phyloP scores from a whole-genome alignment of 768 basidiomycete species.

The Gymnopilus dilepis region DNA sequence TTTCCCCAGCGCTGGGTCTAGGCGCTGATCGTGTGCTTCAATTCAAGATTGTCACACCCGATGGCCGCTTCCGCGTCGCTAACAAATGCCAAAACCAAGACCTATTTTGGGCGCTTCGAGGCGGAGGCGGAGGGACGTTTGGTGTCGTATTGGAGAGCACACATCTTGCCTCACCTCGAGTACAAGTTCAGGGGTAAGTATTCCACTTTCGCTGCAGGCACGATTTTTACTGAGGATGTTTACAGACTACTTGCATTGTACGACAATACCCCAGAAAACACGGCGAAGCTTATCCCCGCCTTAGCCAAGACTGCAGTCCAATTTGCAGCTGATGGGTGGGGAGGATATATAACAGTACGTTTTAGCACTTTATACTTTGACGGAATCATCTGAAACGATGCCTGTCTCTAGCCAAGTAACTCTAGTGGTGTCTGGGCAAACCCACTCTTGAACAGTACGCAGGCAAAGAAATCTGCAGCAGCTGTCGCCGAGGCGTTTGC shows the following conservation, averaged over 20 bases:
- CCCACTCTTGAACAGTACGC: neutral
- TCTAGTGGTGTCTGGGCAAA: conserved; percentile 10
- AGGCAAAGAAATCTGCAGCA: conserved; percentile 9
- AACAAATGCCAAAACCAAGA: conserved; percentile 55
- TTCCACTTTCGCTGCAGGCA: neutral
- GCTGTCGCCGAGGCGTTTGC: conserved; percentile 5
- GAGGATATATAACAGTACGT: conserved; percentile 34
- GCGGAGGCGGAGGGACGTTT: conserved; percentile 51
- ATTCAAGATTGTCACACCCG: conserved; percentile 57
- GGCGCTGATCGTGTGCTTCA: conserved; percentile 53
- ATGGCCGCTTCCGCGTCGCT: conserved; percentile 47
- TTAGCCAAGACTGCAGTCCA: conserved; percentile 22
- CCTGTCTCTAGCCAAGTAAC: neutral
- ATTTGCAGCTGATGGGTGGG: conserved; percentile 53
- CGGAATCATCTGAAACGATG: neutral
- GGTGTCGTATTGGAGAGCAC: conserved; percentile 43
- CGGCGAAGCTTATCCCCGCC: neutral
- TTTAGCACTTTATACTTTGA: too few species aligned
- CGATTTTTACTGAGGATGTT: neutral
- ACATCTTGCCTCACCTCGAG: conserved; percentile 12
- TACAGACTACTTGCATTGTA: neutral
- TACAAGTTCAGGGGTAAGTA: conserved; percentile 9
- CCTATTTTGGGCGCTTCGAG: conserved; percentile 56
- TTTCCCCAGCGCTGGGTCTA: conserved; percentile 51
- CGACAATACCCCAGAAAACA: conserved; percentile 4